Evolutionary conservation across 495 filamentous ascomycete species (phyloP).

Genomic region (Xylaria scruposa): DNA sequence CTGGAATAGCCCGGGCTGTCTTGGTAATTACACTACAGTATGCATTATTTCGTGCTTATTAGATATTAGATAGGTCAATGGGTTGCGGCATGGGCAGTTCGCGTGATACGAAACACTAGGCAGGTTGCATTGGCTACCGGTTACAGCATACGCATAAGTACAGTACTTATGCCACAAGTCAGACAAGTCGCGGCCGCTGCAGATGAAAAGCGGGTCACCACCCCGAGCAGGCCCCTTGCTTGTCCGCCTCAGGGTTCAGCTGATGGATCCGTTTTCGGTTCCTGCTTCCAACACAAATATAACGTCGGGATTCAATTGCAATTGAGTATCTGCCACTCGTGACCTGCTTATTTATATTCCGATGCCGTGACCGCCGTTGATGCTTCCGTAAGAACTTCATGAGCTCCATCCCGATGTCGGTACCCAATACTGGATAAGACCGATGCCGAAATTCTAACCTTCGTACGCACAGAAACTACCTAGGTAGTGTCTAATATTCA

Average conservation of each 20-base stretch:
- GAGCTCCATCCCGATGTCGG: not conserved
- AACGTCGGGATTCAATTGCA: not conserved
- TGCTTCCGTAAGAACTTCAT: not conserved
- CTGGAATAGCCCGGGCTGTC: no score
- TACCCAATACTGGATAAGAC: not conserved
- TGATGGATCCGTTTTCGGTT: not conserved
- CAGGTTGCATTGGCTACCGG: not conserved
- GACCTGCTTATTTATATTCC: not conserved
- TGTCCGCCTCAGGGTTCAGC: conserved; percentile 6
- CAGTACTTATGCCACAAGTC: not conserved
- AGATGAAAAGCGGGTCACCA: not conserved
- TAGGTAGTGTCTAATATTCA: not conserved
- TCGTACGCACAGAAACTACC: not conserved
- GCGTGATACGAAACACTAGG: not conserved
- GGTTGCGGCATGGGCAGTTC: not conserved
- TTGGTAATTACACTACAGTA: no score
- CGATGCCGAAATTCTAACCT: no score
- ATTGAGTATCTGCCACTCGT: not conserved
- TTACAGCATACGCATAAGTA: not conserved
- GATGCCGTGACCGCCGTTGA: not conserved
- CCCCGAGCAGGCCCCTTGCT: not conserved
- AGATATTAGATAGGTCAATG: not conserved
- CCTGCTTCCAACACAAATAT: not conserved
- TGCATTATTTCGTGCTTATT: no score
- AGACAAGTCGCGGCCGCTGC: not conserved